Evolutionary conservation across 495 filamentous ascomycete genomes (phyloP).

Genomic region (Chaetomidium leptoderma): DNA sequence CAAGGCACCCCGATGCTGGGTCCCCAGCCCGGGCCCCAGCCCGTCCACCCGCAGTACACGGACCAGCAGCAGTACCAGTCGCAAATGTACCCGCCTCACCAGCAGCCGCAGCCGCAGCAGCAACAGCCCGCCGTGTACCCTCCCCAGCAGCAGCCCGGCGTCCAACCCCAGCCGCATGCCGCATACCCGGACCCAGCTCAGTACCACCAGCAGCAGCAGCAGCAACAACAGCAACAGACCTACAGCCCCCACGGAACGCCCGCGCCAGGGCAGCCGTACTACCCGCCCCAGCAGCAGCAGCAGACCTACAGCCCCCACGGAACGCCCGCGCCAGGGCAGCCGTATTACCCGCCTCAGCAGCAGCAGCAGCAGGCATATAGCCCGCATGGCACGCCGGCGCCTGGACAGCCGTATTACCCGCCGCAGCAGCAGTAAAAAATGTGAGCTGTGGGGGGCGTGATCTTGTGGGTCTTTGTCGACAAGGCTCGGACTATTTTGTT

Average conservation of each 20-base stretch:
- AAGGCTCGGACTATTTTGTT: too few relatives aligned
- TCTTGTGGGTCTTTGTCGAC: too few relatives aligned
- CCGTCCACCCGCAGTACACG: conserved; percentile 27
- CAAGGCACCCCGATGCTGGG: conserved; percentile 29
- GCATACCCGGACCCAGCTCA: conserved; percentile 9
- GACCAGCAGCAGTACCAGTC: conserved; percentile 23
- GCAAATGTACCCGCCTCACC: conserved; percentile 15
- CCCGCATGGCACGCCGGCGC: conserved; percentile 21
- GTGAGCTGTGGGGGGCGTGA: too few relatives aligned
- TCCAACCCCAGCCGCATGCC: neutral
- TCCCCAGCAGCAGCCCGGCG: neutral
- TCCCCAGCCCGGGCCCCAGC: conserved; percentile 20
- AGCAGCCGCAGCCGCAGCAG: neutral
- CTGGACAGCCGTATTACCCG: conserved; percentile 23
- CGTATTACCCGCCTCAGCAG: conserved; percentile 23
- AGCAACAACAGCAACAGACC: conserved; percentile 2
- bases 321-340: conserved; percentile 21
- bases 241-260: conserved; percentile 22
- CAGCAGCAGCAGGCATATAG: conserved; percentile 7
- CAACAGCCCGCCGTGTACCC: conserved; percentile 2
- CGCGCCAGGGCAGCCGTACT: conserved; percentile 22
- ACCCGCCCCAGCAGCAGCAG: conserved; percentile 19
- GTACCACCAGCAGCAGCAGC: neutral
- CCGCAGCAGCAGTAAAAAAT: conserved; percentile 12
- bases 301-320: conserved; percentile 16